These are phyloP conservation scores for Coelastrella sp. DNA, from an alignment of 139 green algal genomes.

Conservation along the genomic window DNA sequence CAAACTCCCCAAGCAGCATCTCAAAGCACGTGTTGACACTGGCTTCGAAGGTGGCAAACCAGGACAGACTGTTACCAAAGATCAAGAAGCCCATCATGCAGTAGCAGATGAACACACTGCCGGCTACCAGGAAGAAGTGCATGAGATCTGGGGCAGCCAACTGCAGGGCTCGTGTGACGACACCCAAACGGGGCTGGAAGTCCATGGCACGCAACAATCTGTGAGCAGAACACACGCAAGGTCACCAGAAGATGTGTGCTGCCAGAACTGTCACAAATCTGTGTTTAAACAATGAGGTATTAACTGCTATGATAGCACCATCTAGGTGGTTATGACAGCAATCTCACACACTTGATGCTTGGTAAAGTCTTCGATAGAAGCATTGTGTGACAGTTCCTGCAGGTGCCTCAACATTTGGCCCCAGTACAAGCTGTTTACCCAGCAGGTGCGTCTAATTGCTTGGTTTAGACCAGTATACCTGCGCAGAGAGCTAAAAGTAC, in stretches of 20 bases:
- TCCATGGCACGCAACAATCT: conserved; percentile 88
- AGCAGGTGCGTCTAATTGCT: too few relatives aligned
- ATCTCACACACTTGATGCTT: too few relatives aligned
- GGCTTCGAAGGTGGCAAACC: conserved; percentile 75
- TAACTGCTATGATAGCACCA: not conserved
- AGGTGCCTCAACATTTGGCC: too few relatives aligned
- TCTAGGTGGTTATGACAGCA: not conserved
- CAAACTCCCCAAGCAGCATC: conserved; percentile 86
- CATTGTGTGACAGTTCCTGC: too few relatives aligned
- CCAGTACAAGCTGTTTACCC: too few relatives aligned
- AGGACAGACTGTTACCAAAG: conserved; percentile 75
- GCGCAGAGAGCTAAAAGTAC: too few relatives aligned
- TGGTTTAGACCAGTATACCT: too few relatives aligned
- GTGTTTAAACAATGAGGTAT: too few relatives aligned
- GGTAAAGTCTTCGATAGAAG: too few relatives aligned
- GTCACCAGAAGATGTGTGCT: too few relatives aligned
- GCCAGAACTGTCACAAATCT: too few relatives aligned
- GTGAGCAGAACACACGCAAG: not conserved
- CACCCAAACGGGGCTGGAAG: conserved; percentile 89
- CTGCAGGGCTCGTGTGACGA: conserved; percentile 85
- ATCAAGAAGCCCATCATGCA: conserved; percentile 89
- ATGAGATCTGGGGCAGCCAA: conserved; percentile 82
- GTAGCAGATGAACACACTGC: conserved; percentile 89
- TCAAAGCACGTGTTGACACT: conserved; percentile 88
- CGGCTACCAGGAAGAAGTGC: conserved; percentile 85